These are phyloP conservation scores for Parasarocladium wereldwijsianum DNA, from an alignment of 2,329 filamentous ascomycete species.

Conservation along the genomic window DNA sequence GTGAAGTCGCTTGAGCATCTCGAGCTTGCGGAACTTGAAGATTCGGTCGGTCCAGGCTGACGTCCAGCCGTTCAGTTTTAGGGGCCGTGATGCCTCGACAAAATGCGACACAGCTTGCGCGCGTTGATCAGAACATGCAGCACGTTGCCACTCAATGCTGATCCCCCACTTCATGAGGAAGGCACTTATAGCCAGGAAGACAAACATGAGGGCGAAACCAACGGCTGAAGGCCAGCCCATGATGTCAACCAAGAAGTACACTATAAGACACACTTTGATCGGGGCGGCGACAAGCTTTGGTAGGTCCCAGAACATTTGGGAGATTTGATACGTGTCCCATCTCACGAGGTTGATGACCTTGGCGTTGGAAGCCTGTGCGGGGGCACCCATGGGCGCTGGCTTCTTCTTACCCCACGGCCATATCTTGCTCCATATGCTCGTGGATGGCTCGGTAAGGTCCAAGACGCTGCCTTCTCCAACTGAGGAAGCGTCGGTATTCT, in stretches of 20 bases:
- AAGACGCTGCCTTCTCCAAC: too few relatives aligned
- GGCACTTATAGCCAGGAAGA: conserved; percentile 57
- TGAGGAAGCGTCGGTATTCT: too few relatives aligned
- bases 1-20: conserved; percentile 22
- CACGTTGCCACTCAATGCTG: conserved; percentile 53
- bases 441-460: not conserved
- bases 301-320: conserved; percentile 82
- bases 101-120: conserved; percentile 74
- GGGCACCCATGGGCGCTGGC: too few relatives aligned
- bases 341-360: conserved; percentile 85
- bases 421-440: conserved; percentile 29
- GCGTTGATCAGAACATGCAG: conserved; percentile 60
- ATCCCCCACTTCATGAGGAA: conserved; percentile 52
- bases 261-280: conserved; percentile 57
- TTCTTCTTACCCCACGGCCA: too few relatives aligned
- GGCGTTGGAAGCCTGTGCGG: conserved; percentile 60
- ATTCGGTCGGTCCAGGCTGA: conserved; percentile 20
- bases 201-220: conserved; percentile 52
- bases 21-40: conserved; percentile 17
- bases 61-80: conserved; percentile 26
- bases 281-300: conserved; percentile 62
- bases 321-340: conserved; percentile 66
- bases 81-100: conserved; percentile 68
- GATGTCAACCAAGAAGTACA: conserved; percentile 49
- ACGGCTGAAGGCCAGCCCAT: conserved; percentile 68